Percentiles rank a stretch among this genome's conserved stretches.
These are phyloP conservation scores for Magnaporthales sp. DNA, from an alignment of 2,329 filamentous ascomycete genomes.

Conservation along the genomic window DNA sequence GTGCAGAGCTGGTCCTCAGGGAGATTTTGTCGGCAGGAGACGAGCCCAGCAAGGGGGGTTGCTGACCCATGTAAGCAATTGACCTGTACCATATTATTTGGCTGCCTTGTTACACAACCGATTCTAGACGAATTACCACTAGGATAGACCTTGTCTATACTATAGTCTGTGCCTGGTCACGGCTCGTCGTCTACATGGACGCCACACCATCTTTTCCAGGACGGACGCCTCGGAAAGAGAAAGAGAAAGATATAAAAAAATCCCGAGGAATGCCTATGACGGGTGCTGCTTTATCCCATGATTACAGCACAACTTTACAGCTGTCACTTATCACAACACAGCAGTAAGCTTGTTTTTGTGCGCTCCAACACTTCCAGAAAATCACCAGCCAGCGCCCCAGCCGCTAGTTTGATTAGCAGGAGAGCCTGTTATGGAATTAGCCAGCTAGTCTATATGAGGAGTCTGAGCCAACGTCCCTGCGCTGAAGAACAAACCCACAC, in stretches of 20 bases:
- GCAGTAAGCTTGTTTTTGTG: background rate
- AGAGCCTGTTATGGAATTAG: background rate
- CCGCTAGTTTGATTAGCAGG: background rate
- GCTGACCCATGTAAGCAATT: background rate
- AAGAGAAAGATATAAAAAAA: background rate
- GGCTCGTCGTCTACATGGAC: background rate
- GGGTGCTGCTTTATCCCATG: background rate
- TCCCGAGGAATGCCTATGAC: background rate
- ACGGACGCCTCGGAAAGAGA: background rate
- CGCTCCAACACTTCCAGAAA: background rate
- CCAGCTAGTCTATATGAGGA: background rate
- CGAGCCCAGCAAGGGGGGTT: background rate
- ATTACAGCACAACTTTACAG: background rate
- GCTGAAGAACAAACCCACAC: background rate
- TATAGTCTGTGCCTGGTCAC: background rate
- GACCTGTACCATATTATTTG: background rate
- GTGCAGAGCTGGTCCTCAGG: background rate
- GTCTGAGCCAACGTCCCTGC: background rate
- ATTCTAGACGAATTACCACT: background rate
- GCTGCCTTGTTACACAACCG: background rate
- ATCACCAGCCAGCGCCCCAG: background rate
- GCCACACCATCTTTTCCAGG: background rate
- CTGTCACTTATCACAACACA: background rate
- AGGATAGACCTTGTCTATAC: background rate
- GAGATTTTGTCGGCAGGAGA: background rate